These are phyloP conservation scores for Trichoderma atrobrunneum DNA, from an alignment of 2,329 filamentous ascomycete genomes.

Conservation along the genomic window DNA sequence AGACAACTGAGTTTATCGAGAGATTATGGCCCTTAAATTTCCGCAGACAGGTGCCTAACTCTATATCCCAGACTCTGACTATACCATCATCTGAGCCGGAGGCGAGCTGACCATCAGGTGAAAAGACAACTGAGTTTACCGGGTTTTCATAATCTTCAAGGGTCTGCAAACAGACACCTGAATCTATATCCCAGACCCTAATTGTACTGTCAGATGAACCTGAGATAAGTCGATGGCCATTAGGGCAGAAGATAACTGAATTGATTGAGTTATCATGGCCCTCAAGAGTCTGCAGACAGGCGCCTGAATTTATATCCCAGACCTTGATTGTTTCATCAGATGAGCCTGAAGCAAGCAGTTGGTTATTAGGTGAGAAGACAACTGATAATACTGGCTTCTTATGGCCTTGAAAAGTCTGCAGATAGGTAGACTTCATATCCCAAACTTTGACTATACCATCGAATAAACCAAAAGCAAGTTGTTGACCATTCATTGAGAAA, in stretches of 20 bases:
- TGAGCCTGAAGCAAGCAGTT: not conserved
- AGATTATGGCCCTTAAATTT: not conserved
- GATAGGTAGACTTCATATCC: not conserved
- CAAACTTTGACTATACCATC: not conserved
- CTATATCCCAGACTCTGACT: not conserved
- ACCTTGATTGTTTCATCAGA: not conserved
- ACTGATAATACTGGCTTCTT: not conserved
- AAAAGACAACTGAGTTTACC: not conserved
- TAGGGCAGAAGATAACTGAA: constrained; percentile 10
- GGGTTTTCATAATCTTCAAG: fast-evolving
- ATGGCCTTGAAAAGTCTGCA: not conserved
- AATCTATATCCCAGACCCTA: not conserved
- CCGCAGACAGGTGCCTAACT: not conserved
- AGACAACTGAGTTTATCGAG: not conserved
- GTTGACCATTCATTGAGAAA: not conserved
- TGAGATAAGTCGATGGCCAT: not conserved
- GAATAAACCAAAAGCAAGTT: not conserved
- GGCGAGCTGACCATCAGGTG: not conserved
- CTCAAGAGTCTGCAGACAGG: not conserved
- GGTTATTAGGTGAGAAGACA: not conserved
- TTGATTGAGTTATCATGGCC: not conserved
- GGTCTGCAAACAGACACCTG: not conserved
- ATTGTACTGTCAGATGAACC: not conserved
- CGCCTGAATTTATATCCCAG: not conserved
- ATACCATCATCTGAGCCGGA: not conserved